Base-by-base conservation (phyloP, 2,329 filamentous ascomycete genomes). In the Xylariaceae sp. region DNA sequence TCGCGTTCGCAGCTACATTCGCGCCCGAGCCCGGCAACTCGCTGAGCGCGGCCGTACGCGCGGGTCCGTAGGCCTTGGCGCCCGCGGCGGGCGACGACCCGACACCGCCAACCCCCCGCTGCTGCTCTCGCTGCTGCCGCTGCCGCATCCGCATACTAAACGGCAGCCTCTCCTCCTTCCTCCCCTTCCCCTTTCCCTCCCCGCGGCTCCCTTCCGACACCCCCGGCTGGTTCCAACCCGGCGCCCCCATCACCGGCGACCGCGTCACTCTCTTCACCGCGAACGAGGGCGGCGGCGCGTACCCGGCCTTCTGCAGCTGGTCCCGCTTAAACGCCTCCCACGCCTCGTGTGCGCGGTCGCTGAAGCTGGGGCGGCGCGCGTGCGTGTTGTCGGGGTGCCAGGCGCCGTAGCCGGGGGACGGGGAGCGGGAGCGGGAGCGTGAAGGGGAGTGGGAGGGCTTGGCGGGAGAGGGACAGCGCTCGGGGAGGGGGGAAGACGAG, bases 381-480 rank as follows among this genome's bases (percentile, higher is more conserved):
- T 26, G 43, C 36, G 46, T 41, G 3, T 19, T 32, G 36, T 50
- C 49, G 6, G 46, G 33, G 2, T 15, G 22, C 45, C 47, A 52
- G 2, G 52, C 41, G 1, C 48, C 54, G 11, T 47, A 44, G 2
- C 39, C 19, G 28, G 42, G 8, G 42, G 43, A 36, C 29, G 50
- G 4, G 9, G 45, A 22, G 24, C 19, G 31, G 31, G 47, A 37
- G 15, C 13, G 40, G 7, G 34, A 15, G 19, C 16, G 15, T 9
- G 13, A 18, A 2, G 41, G 24, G 2, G 39, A 37, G 9, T 24
- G 38, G 24, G n/a, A 11, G 11, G 31, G n/a, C 26, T 4, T 29
- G 32, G 22, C 18, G 24, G 24, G 12, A 26, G 28, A 31, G n/a
- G 8, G 32, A 28, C 8, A 32, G 30, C 8, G 30, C 26, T 24